These are phyloP conservation scores for Ascomycota sp. DNA, from an alignment of 2,329 filamentous ascomycete species.

Conservation along the genomic window DNA sequence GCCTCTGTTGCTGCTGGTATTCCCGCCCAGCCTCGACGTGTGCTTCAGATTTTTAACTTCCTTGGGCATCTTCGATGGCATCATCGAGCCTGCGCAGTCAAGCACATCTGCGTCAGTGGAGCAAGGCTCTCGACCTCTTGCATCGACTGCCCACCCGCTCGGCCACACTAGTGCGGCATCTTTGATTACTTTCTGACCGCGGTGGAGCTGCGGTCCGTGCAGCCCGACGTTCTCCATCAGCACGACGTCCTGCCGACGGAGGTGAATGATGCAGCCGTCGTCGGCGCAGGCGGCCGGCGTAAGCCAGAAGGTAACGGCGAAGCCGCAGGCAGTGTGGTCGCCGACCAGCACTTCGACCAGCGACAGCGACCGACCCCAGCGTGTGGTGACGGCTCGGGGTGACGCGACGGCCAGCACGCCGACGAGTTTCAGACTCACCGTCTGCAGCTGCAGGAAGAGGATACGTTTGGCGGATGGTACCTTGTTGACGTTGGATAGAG, in stretches of 20 bases:
- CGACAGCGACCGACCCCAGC: constrained; percentile 38
- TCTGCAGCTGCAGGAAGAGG: constrained; percentile 50
- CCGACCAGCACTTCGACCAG: constrained; percentile 64
- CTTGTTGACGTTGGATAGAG: constrained; percentile 36
- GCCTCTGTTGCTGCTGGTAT: too few relatives aligned
- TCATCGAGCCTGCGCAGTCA: too few relatives aligned
- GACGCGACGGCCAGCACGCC: constrained; percentile 54
- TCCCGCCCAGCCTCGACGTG: too few relatives aligned
- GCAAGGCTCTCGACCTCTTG: too few relatives aligned
- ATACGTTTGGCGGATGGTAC: constrained; percentile 51
- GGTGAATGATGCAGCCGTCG: constrained; percentile 14
- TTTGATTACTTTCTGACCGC: constrained; percentile 49
- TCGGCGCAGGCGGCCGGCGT: constrained; percentile 14
- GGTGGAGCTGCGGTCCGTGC: constrained; percentile 58
- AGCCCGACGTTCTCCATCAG: constrained; percentile 64
- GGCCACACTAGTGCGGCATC: constrained; percentile 44
- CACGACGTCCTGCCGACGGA: constrained; percentile 57
- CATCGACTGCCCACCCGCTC: too few relatives aligned
- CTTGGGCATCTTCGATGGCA: too few relatives aligned
- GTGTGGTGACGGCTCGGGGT: constrained; percentile 46
- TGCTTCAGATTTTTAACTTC: too few relatives aligned
- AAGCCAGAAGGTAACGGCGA: constrained; percentile 74
- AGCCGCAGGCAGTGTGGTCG: constrained; percentile 66
- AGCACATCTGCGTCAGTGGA: too few relatives aligned
- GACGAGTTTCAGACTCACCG: constrained; percentile 63